Evolutionary conservation across 2,329 filamentous ascomycete genomes (phyloP).

Genomic region (Hypoxylon sp.): DNA sequence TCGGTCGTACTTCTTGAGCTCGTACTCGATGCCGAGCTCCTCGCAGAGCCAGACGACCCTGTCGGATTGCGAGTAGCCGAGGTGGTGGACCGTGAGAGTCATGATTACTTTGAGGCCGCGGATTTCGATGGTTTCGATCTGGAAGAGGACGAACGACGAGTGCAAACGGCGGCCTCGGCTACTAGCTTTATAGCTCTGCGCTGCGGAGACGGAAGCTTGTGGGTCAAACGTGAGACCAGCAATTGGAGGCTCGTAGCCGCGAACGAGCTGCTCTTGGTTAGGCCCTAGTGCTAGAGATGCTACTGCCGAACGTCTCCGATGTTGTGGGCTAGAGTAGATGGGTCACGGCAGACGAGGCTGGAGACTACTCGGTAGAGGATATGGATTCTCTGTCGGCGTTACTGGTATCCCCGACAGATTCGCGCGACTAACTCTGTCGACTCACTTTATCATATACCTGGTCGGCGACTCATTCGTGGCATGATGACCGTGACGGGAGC

Average conservation of each 20-base stretch:
- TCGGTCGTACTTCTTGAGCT: slow-evolving; percentile 42
- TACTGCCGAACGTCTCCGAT: not conserved
- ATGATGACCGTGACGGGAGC: too few species aligned
- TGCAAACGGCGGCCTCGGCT: too few species aligned
- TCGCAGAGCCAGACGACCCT: slow-evolving; percentile 71
- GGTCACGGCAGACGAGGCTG: not conserved
- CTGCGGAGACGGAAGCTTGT: not conserved
- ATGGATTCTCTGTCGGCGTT: not conserved
- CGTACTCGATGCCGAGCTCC: slow-evolving; percentile 65
- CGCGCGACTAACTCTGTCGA: too few species aligned
- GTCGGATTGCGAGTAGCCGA: slow-evolving; percentile 68
- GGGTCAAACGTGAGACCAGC: not conserved
- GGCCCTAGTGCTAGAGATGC: not conserved
- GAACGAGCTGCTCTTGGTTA: too few species aligned
- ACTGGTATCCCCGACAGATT: not conserved
- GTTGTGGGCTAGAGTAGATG: not conserved
- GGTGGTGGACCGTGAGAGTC: slow-evolving; percentile 56
- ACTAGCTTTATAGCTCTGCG: not conserved
- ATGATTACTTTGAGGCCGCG: slow-evolving; percentile 3
- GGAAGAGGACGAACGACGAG: not conserved
- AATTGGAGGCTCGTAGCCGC: too few species aligned
- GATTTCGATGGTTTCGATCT: not conserved
- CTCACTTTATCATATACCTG: too few species aligned
- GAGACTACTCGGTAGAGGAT: not conserved
- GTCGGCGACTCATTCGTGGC: too few species aligned